Percentiles rank a stretch among this genome's conserved stretches.
These are phyloP conservation scores for Nakaseomyces nivariensis DNA, from an alignment of 1,139 yeast species.

Conservation along the genomic window DNA sequence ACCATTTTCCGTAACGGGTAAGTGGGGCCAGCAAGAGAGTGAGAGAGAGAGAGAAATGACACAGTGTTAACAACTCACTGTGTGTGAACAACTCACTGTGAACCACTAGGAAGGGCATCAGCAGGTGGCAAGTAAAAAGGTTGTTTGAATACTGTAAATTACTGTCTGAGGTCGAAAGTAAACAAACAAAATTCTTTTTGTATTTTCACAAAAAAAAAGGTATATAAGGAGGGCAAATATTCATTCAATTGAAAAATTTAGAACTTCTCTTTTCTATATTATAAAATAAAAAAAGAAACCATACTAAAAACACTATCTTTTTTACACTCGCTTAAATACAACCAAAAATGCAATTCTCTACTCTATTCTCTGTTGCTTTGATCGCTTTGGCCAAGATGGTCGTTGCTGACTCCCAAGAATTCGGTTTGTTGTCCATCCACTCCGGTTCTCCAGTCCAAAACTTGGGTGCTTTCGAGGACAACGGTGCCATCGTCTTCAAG, in stretches of 20 bases:
- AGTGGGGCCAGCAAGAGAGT: too few species aligned
- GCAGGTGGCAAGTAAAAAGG: too few species aligned
- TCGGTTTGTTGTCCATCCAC: conserved; percentile 27
- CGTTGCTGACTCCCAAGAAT: conserved; percentile 29
- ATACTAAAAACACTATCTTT: background rate
- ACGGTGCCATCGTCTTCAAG: conserved; percentile 14
- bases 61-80: too few species aligned
- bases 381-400: conserved; percentile 19
- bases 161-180: too few species aligned
- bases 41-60: too few species aligned
- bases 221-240: background rate
- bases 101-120: too few species aligned
- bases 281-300: background rate
- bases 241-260: background rate
- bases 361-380: conserved; percentile 12
- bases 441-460: conserved; percentile 30
- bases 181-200: too few species aligned
- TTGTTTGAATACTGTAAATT: too few species aligned
- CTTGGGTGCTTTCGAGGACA: conserved; percentile 12
- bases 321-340: conserved; percentile 1
- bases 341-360: conserved; percentile 13
- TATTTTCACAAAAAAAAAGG: background rate
- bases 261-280: background rate
- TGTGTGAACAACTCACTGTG: too few species aligned
- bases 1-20: background rate